These are phyloP conservation scores for Noccaea bulbosa DNA, from an alignment of 345 rosid genomes.

Conservation along the genomic window DNA sequence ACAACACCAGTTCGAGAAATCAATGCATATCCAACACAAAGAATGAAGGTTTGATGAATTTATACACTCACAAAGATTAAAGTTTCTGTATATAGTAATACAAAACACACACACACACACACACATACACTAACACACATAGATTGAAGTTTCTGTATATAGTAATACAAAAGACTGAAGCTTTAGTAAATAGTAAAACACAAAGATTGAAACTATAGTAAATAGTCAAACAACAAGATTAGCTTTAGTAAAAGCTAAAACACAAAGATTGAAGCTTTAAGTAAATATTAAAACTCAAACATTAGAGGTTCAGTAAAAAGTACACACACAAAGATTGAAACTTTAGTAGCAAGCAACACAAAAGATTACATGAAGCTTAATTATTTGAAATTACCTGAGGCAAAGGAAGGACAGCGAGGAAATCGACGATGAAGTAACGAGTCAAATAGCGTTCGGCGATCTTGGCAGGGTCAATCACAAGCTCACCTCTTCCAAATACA, in stretches of 20 bases:
- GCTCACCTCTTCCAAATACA: slow-evolving; percentile 91
- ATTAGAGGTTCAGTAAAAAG: too few species aligned
- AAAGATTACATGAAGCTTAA: not conserved
- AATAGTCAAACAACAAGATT: too few species aligned
- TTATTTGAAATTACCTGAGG: slow-evolving; percentile 59
- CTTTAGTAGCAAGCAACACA: not conserved
- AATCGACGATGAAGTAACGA: slow-evolving; percentile 74
- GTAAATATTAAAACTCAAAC: too few species aligned
- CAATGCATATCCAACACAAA: not conserved
- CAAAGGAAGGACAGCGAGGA: slow-evolving; percentile 75
- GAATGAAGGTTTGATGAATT: not conserved
- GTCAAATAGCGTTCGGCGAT: slow-evolving; percentile 68
- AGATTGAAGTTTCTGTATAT: not conserved
- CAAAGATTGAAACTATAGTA: too few species aligned
- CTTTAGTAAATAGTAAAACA: too few species aligned
- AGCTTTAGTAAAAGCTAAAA: not conserved
- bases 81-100: not conserved
- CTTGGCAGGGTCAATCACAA: slow-evolving; percentile 76
- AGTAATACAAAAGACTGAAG: not conserved
- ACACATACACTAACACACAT: not conserved
- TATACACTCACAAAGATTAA: not conserved
- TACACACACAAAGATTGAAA: not conserved
- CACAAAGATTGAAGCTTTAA: not conserved
- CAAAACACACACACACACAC: too few species aligned
- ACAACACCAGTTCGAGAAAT: not conserved